Conservation (phyloP, 2,329 filamentous ascomycete genomes). For the Emergomyces pasteurianus region DNA sequence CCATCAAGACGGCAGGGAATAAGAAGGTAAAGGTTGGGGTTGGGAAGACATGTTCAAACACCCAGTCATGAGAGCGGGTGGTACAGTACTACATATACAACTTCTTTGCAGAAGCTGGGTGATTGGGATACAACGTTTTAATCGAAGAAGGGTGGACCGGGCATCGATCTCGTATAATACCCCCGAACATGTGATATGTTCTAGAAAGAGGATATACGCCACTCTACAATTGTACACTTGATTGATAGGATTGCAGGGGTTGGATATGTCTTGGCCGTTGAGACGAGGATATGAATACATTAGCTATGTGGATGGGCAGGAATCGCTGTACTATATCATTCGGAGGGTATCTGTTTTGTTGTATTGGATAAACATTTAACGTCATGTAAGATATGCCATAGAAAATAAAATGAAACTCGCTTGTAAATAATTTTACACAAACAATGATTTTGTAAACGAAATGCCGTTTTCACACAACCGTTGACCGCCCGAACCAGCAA, state of each 20-base stretch:
- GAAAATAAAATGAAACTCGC: background rate
- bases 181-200: background rate
- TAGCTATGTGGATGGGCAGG: background rate
- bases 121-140: too few relatives aligned
- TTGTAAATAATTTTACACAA: background rate
- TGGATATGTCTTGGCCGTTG: background rate
- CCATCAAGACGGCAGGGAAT: slow-evolving; percentile 54
- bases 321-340: background rate
- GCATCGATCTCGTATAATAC: too few relatives aligned
- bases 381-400: background rate
- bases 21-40: slow-evolving; percentile 24
- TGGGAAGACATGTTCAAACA: slow-evolving; percentile 29
- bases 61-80: slow-evolving; percentile 8
- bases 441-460: background rate
- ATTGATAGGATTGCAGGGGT: background rate
- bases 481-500: background rate
- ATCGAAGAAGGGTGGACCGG: too few relatives aligned
- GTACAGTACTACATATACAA: background rate
- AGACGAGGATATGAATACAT: background rate
- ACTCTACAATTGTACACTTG: background rate
- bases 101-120: too few relatives aligned
- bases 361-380: background rate
- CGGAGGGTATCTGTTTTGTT: background rate
- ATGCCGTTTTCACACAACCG: background rate
- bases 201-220: background rate